A percentile compares a stretch with the other conserved stretches of the same genome.
phyloP scores from a whole-genome alignment of 2,329 filamentous ascomycete species.

The Coleophoma eucalyptorum region DNA sequence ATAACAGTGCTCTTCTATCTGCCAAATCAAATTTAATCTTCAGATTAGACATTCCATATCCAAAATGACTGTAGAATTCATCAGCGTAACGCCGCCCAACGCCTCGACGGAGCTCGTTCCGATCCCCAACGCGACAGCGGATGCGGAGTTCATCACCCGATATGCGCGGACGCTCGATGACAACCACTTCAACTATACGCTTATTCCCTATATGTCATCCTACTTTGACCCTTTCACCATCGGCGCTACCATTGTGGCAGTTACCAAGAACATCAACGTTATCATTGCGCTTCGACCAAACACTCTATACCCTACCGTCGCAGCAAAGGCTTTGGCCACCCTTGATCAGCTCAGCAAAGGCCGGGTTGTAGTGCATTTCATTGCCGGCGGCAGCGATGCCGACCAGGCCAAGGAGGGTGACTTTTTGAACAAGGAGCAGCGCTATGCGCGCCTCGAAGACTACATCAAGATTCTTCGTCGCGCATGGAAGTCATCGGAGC shows the following conservation, averaged over 20 bases:
- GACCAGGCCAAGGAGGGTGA: constrained; percentile 60
- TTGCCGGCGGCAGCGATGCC: constrained; percentile 55
- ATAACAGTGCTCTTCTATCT: background rate
- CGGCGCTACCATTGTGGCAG: constrained; percentile 52
- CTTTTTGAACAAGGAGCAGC: constrained; percentile 52
- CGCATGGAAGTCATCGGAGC: constrained; percentile 51
- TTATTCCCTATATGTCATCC: constrained; percentile 54
- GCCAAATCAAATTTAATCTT: background rate
- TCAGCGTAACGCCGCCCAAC: constrained; percentile 54
- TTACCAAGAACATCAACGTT: constrained; percentile 55
- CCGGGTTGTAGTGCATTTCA: constrained; percentile 58
- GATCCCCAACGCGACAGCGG: constrained; percentile 47
- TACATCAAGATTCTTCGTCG: constrained; percentile 58
- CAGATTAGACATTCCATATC: background rate
- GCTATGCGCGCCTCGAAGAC: constrained; percentile 55
- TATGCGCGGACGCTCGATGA: constrained; percentile 56
- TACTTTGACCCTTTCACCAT: constrained; percentile 54
- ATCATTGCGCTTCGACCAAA: constrained; percentile 61
- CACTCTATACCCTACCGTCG: constrained; percentile 58
- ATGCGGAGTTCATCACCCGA: constrained; percentile 50
- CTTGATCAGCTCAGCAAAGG: constrained; percentile 55
- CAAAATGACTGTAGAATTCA: constrained; percentile 50
- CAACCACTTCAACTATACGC: constrained; percentile 58
- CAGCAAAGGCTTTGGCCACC: constrained; percentile 57
- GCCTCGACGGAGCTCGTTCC: constrained; percentile 50